Conservation (phyloP, 2,329 filamentous ascomycete species). For the Exophiala bonariae region DNA sequence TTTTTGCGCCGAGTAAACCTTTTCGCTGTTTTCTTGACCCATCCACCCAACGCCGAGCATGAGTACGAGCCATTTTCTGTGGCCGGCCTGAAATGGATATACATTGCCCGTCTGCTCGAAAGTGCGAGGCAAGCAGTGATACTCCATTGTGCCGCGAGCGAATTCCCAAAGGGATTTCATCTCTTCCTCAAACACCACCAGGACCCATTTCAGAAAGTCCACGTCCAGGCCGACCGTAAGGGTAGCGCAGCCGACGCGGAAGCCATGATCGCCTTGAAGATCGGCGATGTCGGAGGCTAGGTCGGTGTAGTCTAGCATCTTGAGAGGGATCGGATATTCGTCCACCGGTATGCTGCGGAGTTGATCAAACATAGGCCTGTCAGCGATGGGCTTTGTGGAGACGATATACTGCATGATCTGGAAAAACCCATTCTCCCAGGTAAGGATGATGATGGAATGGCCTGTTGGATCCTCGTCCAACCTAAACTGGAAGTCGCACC, state of each 20-base stretch:
- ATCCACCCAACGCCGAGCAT: conserved; percentile 32
- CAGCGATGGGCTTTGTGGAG: background rate
- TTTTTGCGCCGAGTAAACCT: conserved; percentile 28
- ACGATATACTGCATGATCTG: conserved; percentile 1
- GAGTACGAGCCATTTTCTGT: conserved; percentile 29
- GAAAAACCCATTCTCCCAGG: conserved; percentile 16
- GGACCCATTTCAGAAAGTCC: conserved; percentile 29
- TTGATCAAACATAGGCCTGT: conserved; percentile 33
- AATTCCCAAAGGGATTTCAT: conserved; percentile 16
- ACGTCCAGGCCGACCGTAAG: conserved; percentile 33
- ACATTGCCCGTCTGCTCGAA: conserved; percentile 34
- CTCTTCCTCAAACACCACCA: conserved; percentile 26
- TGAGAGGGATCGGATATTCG: conserved; percentile 3
- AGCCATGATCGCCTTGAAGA: conserved; percentile 31
- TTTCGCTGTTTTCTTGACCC: conserved; percentile 32
- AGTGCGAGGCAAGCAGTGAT: conserved; percentile 1
- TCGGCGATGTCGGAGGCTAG: conserved; percentile 3
- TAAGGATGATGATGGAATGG: conserved; percentile 33
- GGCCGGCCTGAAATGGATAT: conserved; percentile 30
- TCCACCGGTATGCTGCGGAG: conserved; percentile 34
- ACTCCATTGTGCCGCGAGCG: conserved; percentile 1
- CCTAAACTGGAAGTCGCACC: conserved; percentile 31
- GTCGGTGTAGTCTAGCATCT: background rate
- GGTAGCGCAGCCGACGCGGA: conserved; percentile 35
- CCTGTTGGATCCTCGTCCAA: conserved; percentile 35